Conservation (phyloP, 495 filamentous ascomycete genomes). For the Daldinia concentrica region DNA sequence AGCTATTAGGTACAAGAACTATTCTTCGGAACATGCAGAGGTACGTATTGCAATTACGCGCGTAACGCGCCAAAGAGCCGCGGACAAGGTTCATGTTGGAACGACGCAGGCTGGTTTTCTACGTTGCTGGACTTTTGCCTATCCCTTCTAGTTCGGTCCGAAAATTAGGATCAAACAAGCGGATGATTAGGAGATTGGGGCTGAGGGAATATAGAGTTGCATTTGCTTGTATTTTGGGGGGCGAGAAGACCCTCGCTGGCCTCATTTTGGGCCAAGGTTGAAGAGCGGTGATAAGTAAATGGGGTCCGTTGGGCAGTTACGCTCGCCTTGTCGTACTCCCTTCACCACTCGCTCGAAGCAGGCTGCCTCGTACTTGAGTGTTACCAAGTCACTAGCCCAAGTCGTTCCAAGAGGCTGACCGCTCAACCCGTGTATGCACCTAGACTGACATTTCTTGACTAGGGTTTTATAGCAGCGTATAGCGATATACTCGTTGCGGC, state of each 20-base stretch:
- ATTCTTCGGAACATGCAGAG: constrained; percentile 53
- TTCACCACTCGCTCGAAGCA: constrained; percentile 12
- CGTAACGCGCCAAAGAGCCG: neutral
- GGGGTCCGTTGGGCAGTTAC: constrained; percentile 32
- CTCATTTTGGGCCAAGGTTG: constrained; percentile 9
- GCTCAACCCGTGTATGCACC: constrained; percentile 16
- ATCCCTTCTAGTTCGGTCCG: constrained; percentile 16
- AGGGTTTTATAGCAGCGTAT: constrained; percentile 66
- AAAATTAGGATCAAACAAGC: constrained; percentile 3
- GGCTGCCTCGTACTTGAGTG: constrained; percentile 10
- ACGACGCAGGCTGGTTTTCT: neutral
- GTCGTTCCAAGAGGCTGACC: constrained; percentile 15
- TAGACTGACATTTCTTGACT: constrained; percentile 27
- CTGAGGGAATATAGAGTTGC: constrained; percentile 3
- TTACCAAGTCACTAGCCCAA: neutral
- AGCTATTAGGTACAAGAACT: constrained; percentile 59
- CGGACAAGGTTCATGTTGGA: neutral
- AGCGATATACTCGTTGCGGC: constrained; percentile 56
- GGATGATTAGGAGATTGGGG: constrained; percentile 10
- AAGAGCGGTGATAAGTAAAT: constrained; percentile 12
- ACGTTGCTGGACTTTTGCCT: neutral
- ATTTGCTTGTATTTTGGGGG: constrained; percentile 27
- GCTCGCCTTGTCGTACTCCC: constrained; percentile 19
- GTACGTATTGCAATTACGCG: constrained; percentile 46
- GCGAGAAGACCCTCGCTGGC: neutral